Evolutionary conservation across 441 rosid species (phyloP).

Genomic region (Capsella rubella): DNA sequence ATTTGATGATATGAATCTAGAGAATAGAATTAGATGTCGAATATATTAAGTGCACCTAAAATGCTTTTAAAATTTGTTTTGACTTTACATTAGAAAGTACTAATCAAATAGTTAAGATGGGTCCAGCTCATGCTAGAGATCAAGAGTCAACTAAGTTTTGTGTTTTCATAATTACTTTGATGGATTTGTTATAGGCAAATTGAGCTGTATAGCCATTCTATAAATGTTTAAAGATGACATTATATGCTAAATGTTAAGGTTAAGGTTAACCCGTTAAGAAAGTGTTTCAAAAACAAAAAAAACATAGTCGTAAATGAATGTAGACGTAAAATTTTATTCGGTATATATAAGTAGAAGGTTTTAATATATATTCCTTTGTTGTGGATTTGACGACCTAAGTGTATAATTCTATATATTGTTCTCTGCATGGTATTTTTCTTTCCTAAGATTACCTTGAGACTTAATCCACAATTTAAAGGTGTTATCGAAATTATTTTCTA

Average conservation of each 20-base stretch:
- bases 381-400: no score
- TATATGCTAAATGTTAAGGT: background rate
- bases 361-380: no score
- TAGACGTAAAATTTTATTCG: no score
- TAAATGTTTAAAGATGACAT: background rate
- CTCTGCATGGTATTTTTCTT: no score
- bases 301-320: no score
- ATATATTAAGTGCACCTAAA: constrained; percentile 8
- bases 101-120: constrained; percentile 15
- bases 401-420: no score
- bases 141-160: constrained; percentile 18
- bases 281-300: no score
- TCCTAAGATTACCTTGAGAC: no score
- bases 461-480: no score
- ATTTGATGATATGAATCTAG: constrained; percentile 9
- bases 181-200: background rate
- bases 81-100: constrained; percentile 13
- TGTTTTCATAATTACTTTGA: constrained; percentile 5
- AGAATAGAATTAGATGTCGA: constrained; percentile 18
- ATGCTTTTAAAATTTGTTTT: background rate
- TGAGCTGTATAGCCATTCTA: background rate
- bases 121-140: constrained; percentile 21
- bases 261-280: no score
- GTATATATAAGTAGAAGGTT: no score
- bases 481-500: no score